These are phyloP conservation scores for Phytophthora sp. DNA, from an alignment of 352 stramenopile species.

Conservation along the genomic window DNA sequence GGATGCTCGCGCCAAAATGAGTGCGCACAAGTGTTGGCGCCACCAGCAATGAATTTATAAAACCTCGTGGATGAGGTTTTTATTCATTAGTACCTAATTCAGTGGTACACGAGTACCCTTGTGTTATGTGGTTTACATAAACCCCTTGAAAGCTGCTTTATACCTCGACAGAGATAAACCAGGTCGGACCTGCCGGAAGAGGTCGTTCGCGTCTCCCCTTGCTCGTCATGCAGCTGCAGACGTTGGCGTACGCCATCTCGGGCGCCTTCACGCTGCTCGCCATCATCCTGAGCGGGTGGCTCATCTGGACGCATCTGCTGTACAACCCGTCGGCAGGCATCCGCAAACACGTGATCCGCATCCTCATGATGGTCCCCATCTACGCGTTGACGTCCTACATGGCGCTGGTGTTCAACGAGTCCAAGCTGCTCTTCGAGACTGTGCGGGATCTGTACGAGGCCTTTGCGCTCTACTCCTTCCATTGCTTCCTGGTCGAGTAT, in stretches of 20 bases:
- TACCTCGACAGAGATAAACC: constrained; percentile 11
- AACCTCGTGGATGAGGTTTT: no score
- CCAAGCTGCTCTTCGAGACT: constrained; percentile 91
- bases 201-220: background rate
- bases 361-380: constrained; percentile 94
- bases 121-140: background rate
- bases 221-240: constrained; percentile 82
- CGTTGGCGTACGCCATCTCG: constrained; percentile 87
- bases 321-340: constrained; percentile 84
- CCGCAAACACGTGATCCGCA: constrained; percentile 93
- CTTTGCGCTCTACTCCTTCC: constrained; percentile 94
- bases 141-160: background rate
- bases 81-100: no score
- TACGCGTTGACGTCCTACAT: constrained; percentile 93
- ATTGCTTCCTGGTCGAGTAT: constrained; percentile 93
- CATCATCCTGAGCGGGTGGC: constrained; percentile 85
- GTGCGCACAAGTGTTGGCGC: background rate
- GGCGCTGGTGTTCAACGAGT: constrained; percentile 89
- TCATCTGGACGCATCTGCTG: constrained; percentile 89
- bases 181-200: background rate
- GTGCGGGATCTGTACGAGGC: constrained; percentile 94
- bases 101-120: no score
- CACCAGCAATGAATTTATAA: no score
- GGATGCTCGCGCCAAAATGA: constrained; percentile 8
- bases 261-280: constrained; percentile 87